These are phyloP conservation scores for Aureobasidium vineae DNA, from an alignment of 2,329 filamentous ascomycete genomes.

Conservation along the genomic window DNA sequence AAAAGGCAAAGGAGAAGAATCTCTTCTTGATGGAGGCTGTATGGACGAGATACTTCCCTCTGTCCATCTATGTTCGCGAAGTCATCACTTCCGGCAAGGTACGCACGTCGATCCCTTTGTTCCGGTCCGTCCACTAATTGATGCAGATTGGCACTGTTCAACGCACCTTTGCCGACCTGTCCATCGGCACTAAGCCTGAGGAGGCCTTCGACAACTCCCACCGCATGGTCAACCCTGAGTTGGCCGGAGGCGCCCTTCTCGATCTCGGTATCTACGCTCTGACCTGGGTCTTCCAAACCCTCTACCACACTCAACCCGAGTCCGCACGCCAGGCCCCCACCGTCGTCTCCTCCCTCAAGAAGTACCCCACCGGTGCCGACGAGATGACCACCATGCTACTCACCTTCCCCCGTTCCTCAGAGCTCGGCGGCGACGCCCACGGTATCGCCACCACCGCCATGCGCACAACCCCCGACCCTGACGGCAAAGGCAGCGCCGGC, in stretches of 20 bases:
- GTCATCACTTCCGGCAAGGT: slow-evolving; percentile 54
- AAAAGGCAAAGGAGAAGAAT: slow-evolving; percentile 71
- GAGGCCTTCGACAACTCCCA: slow-evolving; percentile 60
- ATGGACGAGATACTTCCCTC: slow-evolving; percentile 85
- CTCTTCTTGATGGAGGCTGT: slow-evolving; percentile 72
- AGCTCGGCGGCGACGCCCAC: slow-evolving; percentile 58
- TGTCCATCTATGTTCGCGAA: slow-evolving; percentile 72
- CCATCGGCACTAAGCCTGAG: slow-evolving; percentile 60
- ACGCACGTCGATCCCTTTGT: neutral
- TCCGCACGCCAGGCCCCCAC: slow-evolving; percentile 64
- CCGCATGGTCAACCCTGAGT: slow-evolving; percentile 78
- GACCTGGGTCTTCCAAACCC: slow-evolving; percentile 86
- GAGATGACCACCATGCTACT: slow-evolving; percentile 76
- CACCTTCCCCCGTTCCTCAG: slow-evolving; percentile 61
- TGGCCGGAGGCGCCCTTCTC: slow-evolving; percentile 78
- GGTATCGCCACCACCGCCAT: slow-evolving; percentile 64
- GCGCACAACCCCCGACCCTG: slow-evolving; percentile 61
- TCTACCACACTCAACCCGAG: slow-evolving; percentile 73
- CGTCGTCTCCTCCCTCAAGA: slow-evolving; percentile 66
- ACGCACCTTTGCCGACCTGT: slow-evolving; percentile 58
- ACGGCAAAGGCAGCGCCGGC: slow-evolving; percentile 57
- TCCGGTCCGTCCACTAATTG: neutral
- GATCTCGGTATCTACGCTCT: slow-evolving; percentile 87
- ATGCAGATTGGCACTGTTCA: slow-evolving; percentile 53
- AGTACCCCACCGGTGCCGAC: slow-evolving; percentile 72